phyloP scores from a whole-genome alignment of 1,284 basidiomycete species.

The Papiliotrema flavescens region DNA sequence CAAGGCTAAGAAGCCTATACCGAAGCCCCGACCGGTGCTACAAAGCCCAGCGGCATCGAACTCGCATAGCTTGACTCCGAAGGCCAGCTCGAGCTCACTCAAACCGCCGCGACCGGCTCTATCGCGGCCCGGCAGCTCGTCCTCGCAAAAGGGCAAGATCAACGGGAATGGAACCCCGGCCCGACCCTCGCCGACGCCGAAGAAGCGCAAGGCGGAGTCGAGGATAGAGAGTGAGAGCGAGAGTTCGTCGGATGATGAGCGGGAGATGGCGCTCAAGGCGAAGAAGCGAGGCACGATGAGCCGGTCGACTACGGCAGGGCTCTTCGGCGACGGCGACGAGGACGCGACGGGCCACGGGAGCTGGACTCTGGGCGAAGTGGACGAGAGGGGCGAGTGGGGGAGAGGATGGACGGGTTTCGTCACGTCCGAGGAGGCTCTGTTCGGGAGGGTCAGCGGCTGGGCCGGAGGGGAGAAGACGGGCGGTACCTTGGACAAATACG shows the following conservation, averaged over 20 bases:
- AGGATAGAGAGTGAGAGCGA: conserved; percentile 1
- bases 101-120: background rate
- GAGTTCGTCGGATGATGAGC: background rate
- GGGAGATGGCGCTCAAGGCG: background rate
- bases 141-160: background rate
- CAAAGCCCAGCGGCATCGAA: background rate
- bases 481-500: conserved; percentile 26
- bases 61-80: background rate
- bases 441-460: conserved; percentile 27
- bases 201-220: conserved; percentile 2
- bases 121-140: background rate
- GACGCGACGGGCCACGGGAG: background rate
- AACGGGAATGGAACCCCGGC: background rate
- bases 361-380: conserved; percentile 30
- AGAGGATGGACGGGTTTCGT: conserved; percentile 42
- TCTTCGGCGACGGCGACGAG: background rate
- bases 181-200: background rate
- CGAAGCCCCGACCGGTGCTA: background rate
- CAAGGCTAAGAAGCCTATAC: conserved; percentile 1
- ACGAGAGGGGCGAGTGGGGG: conserved; percentile 37
- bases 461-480: conserved; percentile 18
- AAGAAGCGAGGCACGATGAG: background rate
- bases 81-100: background rate
- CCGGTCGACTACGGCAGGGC: background rate
- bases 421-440: conserved; percentile 30